Base-by-base conservation (phyloP, 2,329 filamentous ascomycete genomes). In the Dryadomyces quercivorus region DNA sequence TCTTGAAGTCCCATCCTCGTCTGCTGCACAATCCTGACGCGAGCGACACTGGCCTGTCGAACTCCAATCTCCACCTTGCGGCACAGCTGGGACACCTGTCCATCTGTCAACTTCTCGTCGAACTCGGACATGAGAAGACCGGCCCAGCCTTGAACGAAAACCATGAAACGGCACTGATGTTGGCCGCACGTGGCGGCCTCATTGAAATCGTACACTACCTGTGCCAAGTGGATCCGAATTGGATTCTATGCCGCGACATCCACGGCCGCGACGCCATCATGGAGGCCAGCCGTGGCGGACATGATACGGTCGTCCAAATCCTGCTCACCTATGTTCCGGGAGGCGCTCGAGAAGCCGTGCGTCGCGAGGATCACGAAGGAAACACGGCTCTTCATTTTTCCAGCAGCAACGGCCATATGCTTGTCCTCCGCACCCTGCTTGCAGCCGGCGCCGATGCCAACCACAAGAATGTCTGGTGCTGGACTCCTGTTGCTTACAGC, bases 341-440 rank as follows among this genome's bases (percentile, higher is more conserved):
- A n/a, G 78, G 78, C 15, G 71, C 77, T 0, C 66, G 67, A 21
- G 70, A 71, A 0, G 76, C 78, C 3, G 75, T 86, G 7, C 73
- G 73, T 48, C 72, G 75, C 34, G 72, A 75, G 4, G 89, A 95
- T 63, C 63, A 75, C 1, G 78, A 85, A 56, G 89, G 89, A n/a
- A 93, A 94, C 65, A 94, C 88, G 2, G 86, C 88, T 0, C 73
- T 95, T 46, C 89, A 95, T 69, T 90, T 93, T 70, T 90, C 90
- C 13, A 88, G 83, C 63, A 85, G 85, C 48, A 87, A 87, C 62
- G 89, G 89, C 1, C 86, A 92, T 61, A 68, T 94, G 48, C 81
- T 90, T 53, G 85, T 88, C 0, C 70, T 94, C 54, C 76, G 89
- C 46, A 85, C 89, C 40, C 72, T 95, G 53, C 75, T 95, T 13